Conservation (phyloP, 768 basidiomycete genomes). For the Auriscalpium orientale region DNA sequence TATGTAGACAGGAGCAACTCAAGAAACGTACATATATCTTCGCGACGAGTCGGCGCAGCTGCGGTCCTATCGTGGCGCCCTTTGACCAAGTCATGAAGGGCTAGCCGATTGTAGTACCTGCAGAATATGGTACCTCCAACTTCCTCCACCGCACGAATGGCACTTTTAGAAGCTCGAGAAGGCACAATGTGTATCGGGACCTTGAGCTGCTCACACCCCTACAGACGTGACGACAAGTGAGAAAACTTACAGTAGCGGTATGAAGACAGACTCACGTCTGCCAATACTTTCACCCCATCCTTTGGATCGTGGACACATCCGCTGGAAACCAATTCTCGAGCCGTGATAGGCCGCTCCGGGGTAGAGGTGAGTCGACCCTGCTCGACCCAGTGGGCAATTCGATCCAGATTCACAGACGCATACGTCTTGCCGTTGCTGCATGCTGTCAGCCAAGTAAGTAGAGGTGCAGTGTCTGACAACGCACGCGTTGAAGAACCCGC, state of each 20-base stretch:
- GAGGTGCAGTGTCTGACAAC: constrained; percentile 18
- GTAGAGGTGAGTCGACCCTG: constrained; percentile 74
- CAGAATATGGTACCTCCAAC: constrained; percentile 80
- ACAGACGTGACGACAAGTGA: background rate
- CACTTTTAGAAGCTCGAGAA: constrained; percentile 79
- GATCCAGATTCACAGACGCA: constrained; percentile 80
- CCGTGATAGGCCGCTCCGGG: constrained; percentile 80
- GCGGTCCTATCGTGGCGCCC: constrained; percentile 60
- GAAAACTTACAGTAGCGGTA: background rate
- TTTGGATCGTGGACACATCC: constrained; percentile 84
- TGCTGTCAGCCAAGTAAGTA: background rate
- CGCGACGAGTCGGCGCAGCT: constrained; percentile 79
- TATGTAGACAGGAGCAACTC: background rate
- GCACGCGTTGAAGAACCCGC: constrained; percentile 89
- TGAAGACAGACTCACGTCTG: constrained; percentile 46
- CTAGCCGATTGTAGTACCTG: constrained; percentile 85
- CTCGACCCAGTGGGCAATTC: constrained; percentile 87
- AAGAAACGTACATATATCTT: constrained; percentile 65
- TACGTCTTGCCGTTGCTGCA: constrained; percentile 65
- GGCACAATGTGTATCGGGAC: constrained; percentile 72
- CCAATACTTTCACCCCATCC: constrained; percentile 89
- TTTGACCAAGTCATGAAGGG: constrained; percentile 72
- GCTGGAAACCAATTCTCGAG: constrained; percentile 73
- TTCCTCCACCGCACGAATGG: constrained; percentile 77
- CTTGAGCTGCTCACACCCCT: constrained; percentile 65